phyloP scores from a whole-genome alignment of 345 rosid species.

The Eucalyptus victrix region DNA sequence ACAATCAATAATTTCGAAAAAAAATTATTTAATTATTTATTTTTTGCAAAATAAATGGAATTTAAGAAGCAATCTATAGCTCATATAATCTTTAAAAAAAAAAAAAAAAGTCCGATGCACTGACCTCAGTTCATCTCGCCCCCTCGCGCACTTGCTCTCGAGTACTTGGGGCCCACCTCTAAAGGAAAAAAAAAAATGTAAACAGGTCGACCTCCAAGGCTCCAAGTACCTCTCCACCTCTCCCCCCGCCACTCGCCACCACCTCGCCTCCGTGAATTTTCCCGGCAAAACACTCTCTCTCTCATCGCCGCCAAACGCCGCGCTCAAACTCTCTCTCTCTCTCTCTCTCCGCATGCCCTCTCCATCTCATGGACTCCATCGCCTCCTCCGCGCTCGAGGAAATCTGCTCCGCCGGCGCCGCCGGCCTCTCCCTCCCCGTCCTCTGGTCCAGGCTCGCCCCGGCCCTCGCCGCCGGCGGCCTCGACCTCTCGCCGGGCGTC shows the following conservation, averaged over 20 bases:
- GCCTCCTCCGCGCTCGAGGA: conserved; percentile 1
- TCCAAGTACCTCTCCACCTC: background rate
- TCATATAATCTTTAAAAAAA: too few species aligned
- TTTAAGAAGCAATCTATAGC: too few species aligned
- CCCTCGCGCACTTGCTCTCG: background rate
- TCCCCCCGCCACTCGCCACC: background rate
- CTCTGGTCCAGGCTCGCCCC: conserved; percentile 4
- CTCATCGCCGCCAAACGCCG: background rate
- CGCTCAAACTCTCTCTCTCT: background rate
- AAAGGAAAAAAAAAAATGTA: background rate
- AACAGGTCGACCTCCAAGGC: background rate
- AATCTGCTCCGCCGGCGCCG: background rate
- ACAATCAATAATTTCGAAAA: too few species aligned
- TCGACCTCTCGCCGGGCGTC: conserved; percentile 1
- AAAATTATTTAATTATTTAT: too few species aligned
- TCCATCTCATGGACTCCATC: conserved; percentile 1
- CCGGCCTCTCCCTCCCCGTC: background rate
- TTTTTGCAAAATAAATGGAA: too few species aligned
- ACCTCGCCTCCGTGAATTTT: background rate
- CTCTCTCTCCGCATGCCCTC: background rate
- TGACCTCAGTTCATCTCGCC: background rate
- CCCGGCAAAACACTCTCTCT: background rate
- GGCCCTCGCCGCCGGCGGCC: background rate
- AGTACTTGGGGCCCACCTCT: background rate
- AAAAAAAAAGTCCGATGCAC: background rate